Evolutionary conservation across 805 yeast genomes (phyloP), one percentile per base, ranked within the genome.

Genomic region (Suhomyces pyralidae): DNA sequence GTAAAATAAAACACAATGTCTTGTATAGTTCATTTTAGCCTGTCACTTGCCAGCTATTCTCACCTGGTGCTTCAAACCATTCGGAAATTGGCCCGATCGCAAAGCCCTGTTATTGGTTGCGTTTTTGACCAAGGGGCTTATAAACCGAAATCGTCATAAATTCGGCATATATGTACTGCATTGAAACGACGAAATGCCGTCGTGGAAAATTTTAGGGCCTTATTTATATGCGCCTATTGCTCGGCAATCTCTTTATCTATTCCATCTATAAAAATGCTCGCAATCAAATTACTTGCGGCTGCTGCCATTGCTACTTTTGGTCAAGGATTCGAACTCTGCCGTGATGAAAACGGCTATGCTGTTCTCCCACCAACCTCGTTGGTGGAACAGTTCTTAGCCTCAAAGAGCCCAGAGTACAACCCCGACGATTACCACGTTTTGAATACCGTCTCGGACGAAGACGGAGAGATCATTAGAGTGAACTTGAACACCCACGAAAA

Each of bases 311-410:
- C 58, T 4, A 40, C 48, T 14, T n/a, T 45, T 22, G 50, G 45
- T 40, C 52, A 49, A 26, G 53, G 50, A 5, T 55, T 56, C 34
- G 40, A 44, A 26, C 45, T 56, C 25, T 48, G 49, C 42, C 58
- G 45, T 32, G 54, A 56, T 25, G 55, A 47, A 10, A 22, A 46
- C 14, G 58, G 58, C 28, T 52, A 36, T 43, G 58, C 58, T 28
- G 50, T 56, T 34, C 51, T 56, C 10, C 58, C 58, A 14, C 58
- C 58, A n/a, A 53, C 56, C n/a, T 50, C 51, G 8, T 51, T 53
- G 15, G 58, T 56, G 20, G 40, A 51, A 42, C 17, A 26, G 14
- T 46, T 53, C 28, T 53, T 56, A 52, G 40, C 48, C 28, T 38
- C 14, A 9, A 15, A 45, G 19, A 19, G 30, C 15, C 45, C 53